Evolutionary conservation across 306 rosid genomes (phyloP).

Genomic region (Gynostemma pentaphyllum): DNA sequence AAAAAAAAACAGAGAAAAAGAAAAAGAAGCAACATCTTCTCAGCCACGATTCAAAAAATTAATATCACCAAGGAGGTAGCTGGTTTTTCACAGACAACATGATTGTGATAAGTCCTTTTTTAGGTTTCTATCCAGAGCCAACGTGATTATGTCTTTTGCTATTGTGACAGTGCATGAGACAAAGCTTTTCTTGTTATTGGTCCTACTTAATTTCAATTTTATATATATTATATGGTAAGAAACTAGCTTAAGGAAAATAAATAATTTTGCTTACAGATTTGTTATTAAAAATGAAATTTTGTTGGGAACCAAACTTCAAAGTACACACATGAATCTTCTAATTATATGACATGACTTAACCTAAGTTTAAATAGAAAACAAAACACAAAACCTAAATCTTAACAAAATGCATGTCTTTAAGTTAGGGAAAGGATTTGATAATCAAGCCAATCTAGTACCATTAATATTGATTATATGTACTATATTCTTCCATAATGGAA

Average conservation of each 20-base stretch:
- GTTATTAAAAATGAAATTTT: background rate
- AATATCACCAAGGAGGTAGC: background rate
- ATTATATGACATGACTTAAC: background rate
- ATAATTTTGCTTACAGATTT: too few species aligned
- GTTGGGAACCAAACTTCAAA: background rate
- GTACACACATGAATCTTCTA: conserved; percentile 2
- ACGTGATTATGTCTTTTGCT: conserved; percentile 54
- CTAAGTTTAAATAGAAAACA: background rate
- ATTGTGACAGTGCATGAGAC: conserved; percentile 53
- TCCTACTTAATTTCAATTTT: background rate
- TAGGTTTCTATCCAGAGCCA: conserved; percentile 11
- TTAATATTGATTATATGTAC: too few species aligned
- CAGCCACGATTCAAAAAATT: background rate
- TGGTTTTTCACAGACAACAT: conserved; percentile 1
- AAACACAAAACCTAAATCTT: background rate
- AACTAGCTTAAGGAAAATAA: too few species aligned
- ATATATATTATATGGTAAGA: too few species aligned
- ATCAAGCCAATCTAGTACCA: too few species aligned
- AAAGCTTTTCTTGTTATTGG: conserved; percentile 18
- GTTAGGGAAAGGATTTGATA: too few species aligned
- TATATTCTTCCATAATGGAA: too few species aligned
- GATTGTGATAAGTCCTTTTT: conserved; percentile 11
- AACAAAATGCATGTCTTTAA: too few species aligned
- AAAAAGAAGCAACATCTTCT: background rate
- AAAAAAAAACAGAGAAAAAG: background rate